A percentile compares a stretch with the other conserved stretches of the same genome.
Evolutionary conservation across 2,329 filamentous ascomycete species (phyloP).

Genomic region (Mycosphaerella sp.): DNA sequence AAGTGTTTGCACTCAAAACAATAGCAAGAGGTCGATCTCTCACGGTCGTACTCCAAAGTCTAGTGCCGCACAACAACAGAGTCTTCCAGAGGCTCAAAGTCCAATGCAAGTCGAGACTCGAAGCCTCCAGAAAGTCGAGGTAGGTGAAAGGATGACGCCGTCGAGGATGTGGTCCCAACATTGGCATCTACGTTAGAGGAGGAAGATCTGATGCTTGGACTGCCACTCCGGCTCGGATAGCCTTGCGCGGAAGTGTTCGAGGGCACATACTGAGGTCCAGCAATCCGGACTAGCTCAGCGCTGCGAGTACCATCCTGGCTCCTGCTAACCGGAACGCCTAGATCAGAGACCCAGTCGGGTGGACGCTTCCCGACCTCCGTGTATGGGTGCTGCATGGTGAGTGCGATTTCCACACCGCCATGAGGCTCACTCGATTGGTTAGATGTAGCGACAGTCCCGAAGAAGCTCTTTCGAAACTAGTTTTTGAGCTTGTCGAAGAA

Average conservation of each 20-base stretch:
- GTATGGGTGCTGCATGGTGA: background rate
- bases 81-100: background rate
- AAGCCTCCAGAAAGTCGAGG: background rate
- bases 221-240: background rate
- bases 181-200: background rate
- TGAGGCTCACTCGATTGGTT: background rate
- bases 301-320: too few species aligned
- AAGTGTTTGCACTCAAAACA: background rate
- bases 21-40: background rate
- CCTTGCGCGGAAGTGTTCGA: too few species aligned
- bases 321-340: too few species aligned
- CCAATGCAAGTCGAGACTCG: background rate
- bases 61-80: background rate
- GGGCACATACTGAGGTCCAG: too few species aligned
- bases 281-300: too few species aligned
- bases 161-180: background rate
- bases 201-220: background rate
- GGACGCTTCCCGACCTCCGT: background rate
- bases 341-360: too few species aligned
- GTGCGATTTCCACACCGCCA: background rate
- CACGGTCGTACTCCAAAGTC: background rate
- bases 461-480: conserved; percentile 12
- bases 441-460: background rate
- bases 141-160: conserved; percentile 1
- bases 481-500: conserved; percentile 44